phyloP scores from a whole-genome alignment of 441 rosid species.

The Erysimum cheiri region DNA sequence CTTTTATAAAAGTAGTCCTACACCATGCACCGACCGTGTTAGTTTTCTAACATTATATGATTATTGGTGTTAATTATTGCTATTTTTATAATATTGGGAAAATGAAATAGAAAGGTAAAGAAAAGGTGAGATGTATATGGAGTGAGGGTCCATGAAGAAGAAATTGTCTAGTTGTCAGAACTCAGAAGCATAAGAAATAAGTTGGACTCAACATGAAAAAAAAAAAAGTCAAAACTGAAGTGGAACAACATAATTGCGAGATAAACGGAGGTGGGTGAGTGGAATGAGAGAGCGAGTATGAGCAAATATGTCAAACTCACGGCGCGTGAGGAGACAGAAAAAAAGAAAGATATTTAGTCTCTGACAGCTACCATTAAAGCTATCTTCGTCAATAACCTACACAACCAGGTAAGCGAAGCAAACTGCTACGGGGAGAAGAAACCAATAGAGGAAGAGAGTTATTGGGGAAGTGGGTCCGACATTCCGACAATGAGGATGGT shows the following conservation, averaged over 20 bases:
- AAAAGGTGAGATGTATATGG: slow-evolving; percentile 25
- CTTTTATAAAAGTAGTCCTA: slow-evolving; percentile 25
- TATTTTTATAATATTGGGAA: background rate
- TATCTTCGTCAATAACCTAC: no score
- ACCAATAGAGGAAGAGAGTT: slow-evolving; percentile 65
- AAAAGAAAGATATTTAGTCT: slow-evolving; percentile 27
- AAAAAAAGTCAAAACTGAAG: no score
- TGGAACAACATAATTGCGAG: no score
- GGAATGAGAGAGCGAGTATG: slow-evolving; percentile 34
- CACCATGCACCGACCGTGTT: slow-evolving; percentile 30
- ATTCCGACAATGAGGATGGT: slow-evolving; percentile 81
- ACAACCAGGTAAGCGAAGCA: slow-evolving; percentile 70
- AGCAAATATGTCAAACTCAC: background rate
- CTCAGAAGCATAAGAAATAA: slow-evolving; percentile 35
- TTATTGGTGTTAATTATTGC: slow-evolving; percentile 15
- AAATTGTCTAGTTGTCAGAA: slow-evolving; percentile 35
- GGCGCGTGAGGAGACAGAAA: slow-evolving; percentile 36
- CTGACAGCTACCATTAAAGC: slow-evolving; percentile 24
- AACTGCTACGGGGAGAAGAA: slow-evolving; percentile 77
- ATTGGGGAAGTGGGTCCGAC: slow-evolving; percentile 95
- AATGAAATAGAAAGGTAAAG: background rate
- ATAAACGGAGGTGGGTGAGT: slow-evolving; percentile 1
- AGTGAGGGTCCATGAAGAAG: slow-evolving; percentile 40
- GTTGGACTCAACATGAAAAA: background rate
- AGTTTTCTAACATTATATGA: background rate